Evolutionary conservation across 805 yeast species (phyloP).

Genomic region (Candida glaebosa): DNA sequence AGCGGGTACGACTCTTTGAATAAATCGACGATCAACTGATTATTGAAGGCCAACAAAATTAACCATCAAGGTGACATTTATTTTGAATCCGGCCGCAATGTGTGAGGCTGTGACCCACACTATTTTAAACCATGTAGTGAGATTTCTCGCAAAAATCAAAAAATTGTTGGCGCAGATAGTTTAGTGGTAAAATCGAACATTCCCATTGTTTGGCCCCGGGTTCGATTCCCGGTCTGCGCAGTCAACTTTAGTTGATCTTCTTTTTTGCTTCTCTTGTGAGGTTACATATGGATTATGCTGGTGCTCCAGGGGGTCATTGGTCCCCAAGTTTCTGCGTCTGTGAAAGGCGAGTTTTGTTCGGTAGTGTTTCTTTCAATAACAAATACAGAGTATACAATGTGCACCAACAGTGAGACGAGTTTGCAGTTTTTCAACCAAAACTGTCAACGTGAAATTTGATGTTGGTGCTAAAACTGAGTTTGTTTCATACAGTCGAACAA

Average conservation of each 20-base stretch:
- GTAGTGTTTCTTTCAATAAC: neutral
- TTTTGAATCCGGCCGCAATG: neutral
- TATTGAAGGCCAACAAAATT: no score
- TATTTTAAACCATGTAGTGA: no score
- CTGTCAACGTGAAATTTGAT: no score
- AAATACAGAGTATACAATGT: neutral
- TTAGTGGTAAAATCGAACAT: conserved; percentile 31
- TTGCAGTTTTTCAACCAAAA: neutral
- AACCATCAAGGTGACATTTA: neutral
- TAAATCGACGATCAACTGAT: no score
- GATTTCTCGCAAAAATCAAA: no score
- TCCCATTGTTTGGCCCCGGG: conserved; percentile 34
- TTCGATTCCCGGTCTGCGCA: conserved; percentile 33
- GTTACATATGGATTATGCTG: neutral
- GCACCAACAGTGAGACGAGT: neutral
- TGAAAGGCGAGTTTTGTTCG: neutral
- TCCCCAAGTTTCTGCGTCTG: neutral
- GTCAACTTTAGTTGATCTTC: conserved; percentile 4
- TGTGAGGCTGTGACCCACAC: no score
- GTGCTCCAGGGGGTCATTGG: neutral
- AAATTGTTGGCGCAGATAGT: conserved; percentile 14
- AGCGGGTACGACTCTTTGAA: no score
- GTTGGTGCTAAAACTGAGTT: no score
- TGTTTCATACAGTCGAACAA: no score
- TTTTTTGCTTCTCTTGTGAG: neutral